Base-by-base conservation (phyloP, 495 filamentous ascomycete genomes). In the Collariella sp. region DNA sequence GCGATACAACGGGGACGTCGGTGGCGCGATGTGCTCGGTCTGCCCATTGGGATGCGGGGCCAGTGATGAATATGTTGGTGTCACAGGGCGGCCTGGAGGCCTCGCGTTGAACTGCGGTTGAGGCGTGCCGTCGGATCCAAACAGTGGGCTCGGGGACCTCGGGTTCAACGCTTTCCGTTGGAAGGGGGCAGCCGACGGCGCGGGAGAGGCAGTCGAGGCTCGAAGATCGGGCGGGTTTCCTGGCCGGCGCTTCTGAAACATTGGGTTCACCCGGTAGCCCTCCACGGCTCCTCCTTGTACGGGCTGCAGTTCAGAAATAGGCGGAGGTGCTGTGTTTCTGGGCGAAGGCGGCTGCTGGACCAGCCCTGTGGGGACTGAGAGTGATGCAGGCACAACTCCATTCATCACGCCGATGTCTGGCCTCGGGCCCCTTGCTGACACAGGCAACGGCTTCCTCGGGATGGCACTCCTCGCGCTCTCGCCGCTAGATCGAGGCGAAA, bases 401-500 rank as follows among this genome's bases (percentile, higher is more conserved):
- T 29, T 46, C 18, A 49, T 7, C 0, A 12, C 20, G 26, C 19
- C 33, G n/a, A 24, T 55, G 20, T 59, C 55, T 12, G 29, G 54
- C 11, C 39, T 56, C 9, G 54, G 44, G 9, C 58, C 45, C 22
- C 47, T 63, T 33, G 63, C 55, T 16, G 52, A 50, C 7, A 61
- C 16, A 3, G 75, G 70, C 35, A 78, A 50, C 13, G 74, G 74
- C 52, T 76, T 76, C 49, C 75, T 62, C 10, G 60, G 68, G 36
- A 78, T 76, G 22, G 60, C 56, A 31, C 67, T 68, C 50, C 68
- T 67, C 47, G 62, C 71, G 64, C 67, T 75, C 69, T 68, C 77
- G 59, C 57, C 57, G 53, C 74, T 75, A 52, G 76, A 68, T 54
- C 73, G 72, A 52, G 77, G 70, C 52, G 75, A 72, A 42, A 73